Evolutionary conservation across 305 asterid genomes (phyloP).

Genomic region (Solanum hybrid): DNA sequence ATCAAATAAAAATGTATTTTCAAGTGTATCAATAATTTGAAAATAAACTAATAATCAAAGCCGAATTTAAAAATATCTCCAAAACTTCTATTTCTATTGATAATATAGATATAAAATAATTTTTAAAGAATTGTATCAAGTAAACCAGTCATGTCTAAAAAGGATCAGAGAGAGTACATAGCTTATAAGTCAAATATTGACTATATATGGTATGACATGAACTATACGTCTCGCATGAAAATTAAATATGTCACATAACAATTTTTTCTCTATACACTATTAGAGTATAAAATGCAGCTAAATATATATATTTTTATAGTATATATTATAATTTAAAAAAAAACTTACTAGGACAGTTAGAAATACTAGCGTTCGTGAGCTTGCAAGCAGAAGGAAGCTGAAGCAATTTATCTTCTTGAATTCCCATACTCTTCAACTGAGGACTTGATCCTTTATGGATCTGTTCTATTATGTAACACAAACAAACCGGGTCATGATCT

Average conservation of each 20-base stretch:
- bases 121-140: background rate
- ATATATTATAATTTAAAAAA: background rate
- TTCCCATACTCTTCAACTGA: conserved; percentile 52
- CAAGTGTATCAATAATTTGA: no score
- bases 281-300: background rate
- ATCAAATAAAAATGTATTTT: no score
- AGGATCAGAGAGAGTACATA: background rate
- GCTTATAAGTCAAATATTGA: background rate
- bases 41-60: no score
- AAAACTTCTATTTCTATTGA: no score
- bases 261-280: background rate
- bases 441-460: conserved; percentile 53
- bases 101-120: background rate
- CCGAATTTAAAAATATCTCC: no score
- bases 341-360: conserved; percentile 69
- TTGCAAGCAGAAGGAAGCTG: conserved; percentile 70
- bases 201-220: background rate
- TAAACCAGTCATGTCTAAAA: background rate
- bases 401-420: conserved; percentile 60
- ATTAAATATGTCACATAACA: background rate
- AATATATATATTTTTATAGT: background rate
- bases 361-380: conserved; percentile 42
- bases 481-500: conserved; percentile 47
- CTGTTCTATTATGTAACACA: conserved; percentile 64
- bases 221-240: background rate